These are phyloP conservation scores for Neoboletus subvelutipes DNA, from an alignment of 768 basidiomycete genomes.

Conservation along the genomic window DNA sequence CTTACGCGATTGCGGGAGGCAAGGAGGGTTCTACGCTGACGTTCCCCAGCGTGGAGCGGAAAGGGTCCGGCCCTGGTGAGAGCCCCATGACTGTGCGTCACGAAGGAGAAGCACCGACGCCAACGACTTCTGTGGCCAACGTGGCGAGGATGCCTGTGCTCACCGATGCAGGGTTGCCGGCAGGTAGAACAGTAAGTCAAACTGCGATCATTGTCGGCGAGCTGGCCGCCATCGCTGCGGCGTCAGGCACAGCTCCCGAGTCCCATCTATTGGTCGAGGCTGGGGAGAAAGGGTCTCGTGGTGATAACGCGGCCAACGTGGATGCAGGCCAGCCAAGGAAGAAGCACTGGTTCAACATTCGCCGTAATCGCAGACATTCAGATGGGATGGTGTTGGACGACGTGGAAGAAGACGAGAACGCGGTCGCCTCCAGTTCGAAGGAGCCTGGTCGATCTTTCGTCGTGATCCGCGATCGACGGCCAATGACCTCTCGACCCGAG, in stretches of 20 bases:
- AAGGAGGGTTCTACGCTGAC: constrained; percentile 57
- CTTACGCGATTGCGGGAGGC: constrained; percentile 68
- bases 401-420: constrained; percentile 23
- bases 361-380: constrained; percentile 59
- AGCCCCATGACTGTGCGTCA: constrained; percentile 23
- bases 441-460: constrained; percentile 60
- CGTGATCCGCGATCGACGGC: constrained; percentile 59
- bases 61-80: constrained; percentile 26
- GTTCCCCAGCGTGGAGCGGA: constrained; percentile 62
- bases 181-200: constrained; percentile 78
- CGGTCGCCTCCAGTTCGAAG: constrained; percentile 30
- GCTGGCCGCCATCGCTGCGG: constrained; percentile 28
- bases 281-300: constrained; percentile 18
- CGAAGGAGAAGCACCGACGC: constrained; percentile 47
- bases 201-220: constrained; percentile 80
- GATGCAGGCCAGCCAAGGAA: constrained; percentile 53
- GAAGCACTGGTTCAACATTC: constrained; percentile 69
- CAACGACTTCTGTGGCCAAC: constrained; percentile 49
- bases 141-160: constrained; percentile 43
- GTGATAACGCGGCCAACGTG: constrained; percentile 32
- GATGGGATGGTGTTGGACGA: constrained; percentile 45
- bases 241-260: constrained; percentile 19
- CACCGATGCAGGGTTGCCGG: constrained; percentile 40
- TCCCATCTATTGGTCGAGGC: constrained; percentile 22
- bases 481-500: constrained; percentile 35